Percentiles rank a stretch among this genome's conserved stretches.
Conservation (phyloP, 495 filamentous ascomycete genomes). For the Cercophora newfieldiana region DNA sequence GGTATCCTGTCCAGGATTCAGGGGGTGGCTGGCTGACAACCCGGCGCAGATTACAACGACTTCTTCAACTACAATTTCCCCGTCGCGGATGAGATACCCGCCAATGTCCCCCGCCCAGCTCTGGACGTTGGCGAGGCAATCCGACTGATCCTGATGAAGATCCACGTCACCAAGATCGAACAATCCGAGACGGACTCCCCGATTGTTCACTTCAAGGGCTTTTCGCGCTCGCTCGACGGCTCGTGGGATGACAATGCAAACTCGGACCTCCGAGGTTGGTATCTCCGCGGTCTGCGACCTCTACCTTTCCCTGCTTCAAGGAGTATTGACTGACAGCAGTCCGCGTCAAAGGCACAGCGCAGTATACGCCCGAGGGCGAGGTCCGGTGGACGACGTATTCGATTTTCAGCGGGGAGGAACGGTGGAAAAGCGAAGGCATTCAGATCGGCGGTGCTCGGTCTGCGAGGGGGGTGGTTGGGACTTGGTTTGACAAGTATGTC, state of each 20-base stretch:
- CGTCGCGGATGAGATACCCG: conserved; percentile 26
- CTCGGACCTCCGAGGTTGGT: conserved; percentile 48
- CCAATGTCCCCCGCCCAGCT: conserved; percentile 46
- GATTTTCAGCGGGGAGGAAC: conserved; percentile 58
- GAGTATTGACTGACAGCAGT: neutral
- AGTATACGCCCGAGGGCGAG: conserved; percentile 61
- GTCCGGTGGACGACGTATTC: conserved; percentile 67
- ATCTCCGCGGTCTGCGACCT: conserved; percentile 26
- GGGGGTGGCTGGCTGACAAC: neutral
- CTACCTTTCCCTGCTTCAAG: neutral
- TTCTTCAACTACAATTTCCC: conserved; percentile 63
- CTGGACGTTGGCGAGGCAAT: conserved; percentile 59
- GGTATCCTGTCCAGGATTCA: conserved; percentile 10
- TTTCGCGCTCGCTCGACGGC: conserved; percentile 53
- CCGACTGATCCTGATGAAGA: conserved; percentile 63
- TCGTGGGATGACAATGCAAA: conserved; percentile 62
- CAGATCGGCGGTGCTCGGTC: conserved; percentile 62
- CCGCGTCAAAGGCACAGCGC: conserved; percentile 46
- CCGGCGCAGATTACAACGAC: conserved; percentile 57
- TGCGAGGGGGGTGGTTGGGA: conserved; percentile 60
- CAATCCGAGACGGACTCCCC: conserved; percentile 53
- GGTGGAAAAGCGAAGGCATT: conserved; percentile 66
- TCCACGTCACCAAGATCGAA: conserved; percentile 54
- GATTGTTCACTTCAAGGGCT: conserved; percentile 59
- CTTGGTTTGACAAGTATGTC: conserved; percentile 65